Evolutionary conservation across 1,284 basidiomycete genomes (phyloP).

Genomic region (Boletus mariae): DNA sequence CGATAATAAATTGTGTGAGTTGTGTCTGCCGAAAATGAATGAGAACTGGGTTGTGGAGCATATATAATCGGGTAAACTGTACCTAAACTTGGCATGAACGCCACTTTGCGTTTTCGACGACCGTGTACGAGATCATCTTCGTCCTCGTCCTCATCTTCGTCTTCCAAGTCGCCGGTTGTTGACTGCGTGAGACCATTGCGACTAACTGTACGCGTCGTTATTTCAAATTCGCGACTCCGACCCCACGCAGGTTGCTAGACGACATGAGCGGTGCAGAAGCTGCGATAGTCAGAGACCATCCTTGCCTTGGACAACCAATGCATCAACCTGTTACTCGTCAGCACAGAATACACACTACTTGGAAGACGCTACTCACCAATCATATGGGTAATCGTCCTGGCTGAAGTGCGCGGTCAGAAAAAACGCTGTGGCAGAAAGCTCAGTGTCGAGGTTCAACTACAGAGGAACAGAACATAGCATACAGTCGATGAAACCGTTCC

Average conservation of each 20-base stretch:
- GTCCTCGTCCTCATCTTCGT: slow-evolving; percentile 62
- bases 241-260: slow-evolving; percentile 80
- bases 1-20: slow-evolving; percentile 84
- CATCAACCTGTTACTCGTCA: slow-evolving; percentile 60
- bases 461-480: slow-evolving; percentile 25
- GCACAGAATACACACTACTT: slow-evolving; percentile 6
- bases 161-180: slow-evolving; percentile 71
- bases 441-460: neutral
- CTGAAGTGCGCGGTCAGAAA: slow-evolving; percentile 83
- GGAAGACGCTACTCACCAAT: slow-evolving; percentile 49
- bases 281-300: slow-evolving; percentile 1
- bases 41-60: slow-evolving; percentile 11
- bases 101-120: slow-evolving; percentile 67
- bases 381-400: slow-evolving; percentile 81
- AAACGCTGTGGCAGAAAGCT: slow-evolving; percentile 53
- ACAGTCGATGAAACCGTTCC: slow-evolving; percentile 87
- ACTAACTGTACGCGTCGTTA: slow-evolving; percentile 68
- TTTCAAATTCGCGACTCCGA: slow-evolving; percentile 79
- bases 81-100: slow-evolving; percentile 76
- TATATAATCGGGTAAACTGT: slow-evolving; percentile 28
- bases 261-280: slow-evolving; percentile 15
- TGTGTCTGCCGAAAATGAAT: slow-evolving; percentile 50
- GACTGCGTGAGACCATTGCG: slow-evolving; percentile 59
- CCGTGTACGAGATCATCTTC: slow-evolving; percentile 56
- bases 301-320: slow-evolving; percentile 77